Evolutionary conservation across 2,329 filamentous ascomycete genomes (phyloP).

Genomic region (Xylariomycetidae sp.): DNA sequence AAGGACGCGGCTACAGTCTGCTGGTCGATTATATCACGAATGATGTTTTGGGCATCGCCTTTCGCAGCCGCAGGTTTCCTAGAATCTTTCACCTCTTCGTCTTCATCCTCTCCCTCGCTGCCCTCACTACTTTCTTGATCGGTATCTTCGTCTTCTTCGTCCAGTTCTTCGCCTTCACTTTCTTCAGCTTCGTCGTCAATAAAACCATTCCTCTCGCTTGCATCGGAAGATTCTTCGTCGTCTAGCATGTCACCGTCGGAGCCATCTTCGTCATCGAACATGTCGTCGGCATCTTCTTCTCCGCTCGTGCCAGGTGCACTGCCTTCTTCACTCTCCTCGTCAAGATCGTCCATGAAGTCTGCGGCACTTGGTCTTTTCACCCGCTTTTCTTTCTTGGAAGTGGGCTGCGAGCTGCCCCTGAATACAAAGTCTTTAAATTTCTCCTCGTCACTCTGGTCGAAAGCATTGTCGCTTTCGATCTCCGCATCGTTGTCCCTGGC

Average conservation of each 20-base stretch:
- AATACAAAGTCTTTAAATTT: conserved; percentile 70
- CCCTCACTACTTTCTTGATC: conserved; percentile 26
- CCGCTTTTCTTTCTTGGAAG: conserved; percentile 24
- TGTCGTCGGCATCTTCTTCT: conserved; percentile 27
- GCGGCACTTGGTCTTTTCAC: conserved; percentile 45
- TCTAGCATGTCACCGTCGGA: conserved; percentile 28
- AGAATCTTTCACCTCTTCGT: conserved; percentile 29
- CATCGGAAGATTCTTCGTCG: conserved; percentile 14
- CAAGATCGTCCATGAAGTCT: conserved; percentile 50
- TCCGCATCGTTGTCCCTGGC: conserved; percentile 51
- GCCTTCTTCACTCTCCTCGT: conserved; percentile 33
- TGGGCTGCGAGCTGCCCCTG: conserved; percentile 52
- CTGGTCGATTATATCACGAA: conserved; percentile 66
- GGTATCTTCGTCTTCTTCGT: conserved; percentile 32
- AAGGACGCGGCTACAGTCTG: conserved; percentile 59
- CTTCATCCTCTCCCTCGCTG: conserved; percentile 22
- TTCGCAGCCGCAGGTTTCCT: conserved; percentile 26
- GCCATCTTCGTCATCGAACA: conserved; percentile 31
- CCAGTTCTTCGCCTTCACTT: conserved; percentile 8
- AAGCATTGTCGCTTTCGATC: conserved; percentile 63
- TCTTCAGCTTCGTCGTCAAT: conserved; percentile 33
- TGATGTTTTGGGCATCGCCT: conserved; percentile 45
- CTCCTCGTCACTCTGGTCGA: conserved; percentile 82
- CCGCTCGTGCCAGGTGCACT: no score
- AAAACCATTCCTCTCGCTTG: conserved; percentile 12